Evolutionary conservation across 1,284 basidiomycete genomes (phyloP).

Genomic region (Trichosporon sp.): DNA sequence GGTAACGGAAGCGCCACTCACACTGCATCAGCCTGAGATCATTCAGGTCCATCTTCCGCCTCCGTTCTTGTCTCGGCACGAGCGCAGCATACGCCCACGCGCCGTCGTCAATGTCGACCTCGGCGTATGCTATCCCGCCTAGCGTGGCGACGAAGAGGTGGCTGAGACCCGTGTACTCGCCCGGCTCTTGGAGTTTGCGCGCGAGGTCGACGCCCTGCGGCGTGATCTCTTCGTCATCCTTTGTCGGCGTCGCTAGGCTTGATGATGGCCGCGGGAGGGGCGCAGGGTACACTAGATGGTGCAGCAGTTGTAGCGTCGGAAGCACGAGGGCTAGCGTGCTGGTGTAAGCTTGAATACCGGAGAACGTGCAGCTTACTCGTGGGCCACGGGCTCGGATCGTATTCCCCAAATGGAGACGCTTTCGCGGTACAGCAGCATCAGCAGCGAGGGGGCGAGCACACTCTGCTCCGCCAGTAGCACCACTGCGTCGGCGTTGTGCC

Average conservation of each 20-base stretch:
- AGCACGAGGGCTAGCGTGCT: constrained; percentile 31
- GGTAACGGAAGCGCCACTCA: constrained; percentile 20
- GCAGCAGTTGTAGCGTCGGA: constrained; percentile 30
- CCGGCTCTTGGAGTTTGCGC: constrained; percentile 18
- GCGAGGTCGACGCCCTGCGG: constrained; percentile 34
- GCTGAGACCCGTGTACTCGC: constrained; percentile 61
- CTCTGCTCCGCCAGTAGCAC: constrained; percentile 33
- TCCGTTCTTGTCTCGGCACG: not conserved
- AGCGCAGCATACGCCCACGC: not conserved
- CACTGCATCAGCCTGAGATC: constrained; percentile 33
- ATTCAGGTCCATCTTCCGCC: not conserved
- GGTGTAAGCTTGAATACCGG: not conserved
- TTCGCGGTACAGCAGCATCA: constrained; percentile 30
- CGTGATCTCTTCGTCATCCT: not conserved
- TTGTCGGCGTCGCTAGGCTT: not conserved
- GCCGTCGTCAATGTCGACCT: constrained; percentile 49
- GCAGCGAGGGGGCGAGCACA: constrained; percentile 30
- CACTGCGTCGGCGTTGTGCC: constrained; percentile 30
- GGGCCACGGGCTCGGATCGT: not conserved
- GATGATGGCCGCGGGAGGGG: constrained; percentile 7
- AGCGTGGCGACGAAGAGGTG: constrained; percentile 70
- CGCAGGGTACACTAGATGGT: constrained; percentile 39
- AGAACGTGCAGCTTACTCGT: not conserved
- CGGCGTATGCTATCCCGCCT: constrained; percentile 66
- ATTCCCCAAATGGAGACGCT: constrained; percentile 32